A percentile compares a stretch with the other conserved stretches of the same genome.
Conservation (phyloP, 2,329 filamentous ascomycete genomes). For the Claviceps sorghi region DNA sequence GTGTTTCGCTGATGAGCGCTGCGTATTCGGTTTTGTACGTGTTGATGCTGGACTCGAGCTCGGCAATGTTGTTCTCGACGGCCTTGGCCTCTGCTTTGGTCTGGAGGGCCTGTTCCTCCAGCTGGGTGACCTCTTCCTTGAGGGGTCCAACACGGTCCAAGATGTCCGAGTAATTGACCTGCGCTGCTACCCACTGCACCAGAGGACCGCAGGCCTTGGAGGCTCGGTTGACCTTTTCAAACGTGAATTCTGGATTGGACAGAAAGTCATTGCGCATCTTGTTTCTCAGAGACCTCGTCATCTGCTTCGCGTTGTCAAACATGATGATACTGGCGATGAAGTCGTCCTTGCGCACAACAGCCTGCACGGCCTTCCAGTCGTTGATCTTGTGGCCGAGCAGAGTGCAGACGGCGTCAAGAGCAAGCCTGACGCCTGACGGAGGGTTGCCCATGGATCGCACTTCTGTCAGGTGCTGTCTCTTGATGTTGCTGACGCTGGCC, state of each 20-base stretch:
- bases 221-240: conserved; percentile 88
- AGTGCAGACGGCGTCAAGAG: conserved; percentile 91
- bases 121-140: conserved; percentile 71
- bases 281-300: conserved; percentile 67
- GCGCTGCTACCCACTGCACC: conserved; percentile 92
- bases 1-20: conserved; percentile 86
- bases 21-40: conserved; percentile 96
- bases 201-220: conserved; percentile 94
- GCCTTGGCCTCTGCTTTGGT: conserved; percentile 89
- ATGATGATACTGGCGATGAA: conserved; percentile 97
- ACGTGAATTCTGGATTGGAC: conserved; percentile 88
- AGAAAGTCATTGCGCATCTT: conserved; percentile 92
- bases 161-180: conserved; percentile 97
- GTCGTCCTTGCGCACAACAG: conserved; percentile 78
- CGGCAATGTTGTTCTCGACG: conserved; percentile 72
- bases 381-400: conserved; percentile 78
- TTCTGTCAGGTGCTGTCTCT: conserved; percentile 91
- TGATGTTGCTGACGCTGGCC: conserved; percentile 96
- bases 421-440: conserved; percentile 76
- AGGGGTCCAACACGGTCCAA: conserved; percentile 85
- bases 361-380: conserved; percentile 85
- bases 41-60: conserved; percentile 78
- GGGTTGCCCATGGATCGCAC: conserved; percentile 94
- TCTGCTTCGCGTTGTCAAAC: conserved; percentile 89
- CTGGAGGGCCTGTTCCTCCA: conserved; percentile 78